Evolutionary conservation across 306 rosid species (phyloP).

Genomic region (Betula pendula): DNA sequence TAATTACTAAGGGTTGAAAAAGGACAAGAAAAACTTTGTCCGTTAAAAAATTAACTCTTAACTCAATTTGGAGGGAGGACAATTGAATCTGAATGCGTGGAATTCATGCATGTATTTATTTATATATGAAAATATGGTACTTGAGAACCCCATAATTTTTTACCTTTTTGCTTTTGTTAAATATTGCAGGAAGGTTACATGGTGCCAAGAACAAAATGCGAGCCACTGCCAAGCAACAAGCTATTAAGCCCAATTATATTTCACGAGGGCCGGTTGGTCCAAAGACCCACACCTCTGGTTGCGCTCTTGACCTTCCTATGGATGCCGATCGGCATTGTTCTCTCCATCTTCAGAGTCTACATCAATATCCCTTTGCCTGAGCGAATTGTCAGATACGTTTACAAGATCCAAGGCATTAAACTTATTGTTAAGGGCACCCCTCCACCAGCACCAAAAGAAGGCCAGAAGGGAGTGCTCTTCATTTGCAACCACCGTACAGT

Average conservation of each 20-base stretch:
- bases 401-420: slow-evolving; percentile 71
- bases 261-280: slow-evolving; percentile 88
- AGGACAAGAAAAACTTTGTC: background rate
- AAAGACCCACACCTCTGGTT: slow-evolving; percentile 76
- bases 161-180: background rate
- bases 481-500: slow-evolving; percentile 90
- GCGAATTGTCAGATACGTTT: slow-evolving; percentile 64
- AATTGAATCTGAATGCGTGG: too few species aligned
- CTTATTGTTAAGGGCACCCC: slow-evolving; percentile 73
- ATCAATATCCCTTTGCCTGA: slow-evolving; percentile 77
- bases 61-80: too few species aligned
- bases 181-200: slow-evolving; percentile 72
- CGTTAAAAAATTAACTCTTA: too few species aligned
- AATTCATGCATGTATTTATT: background rate
- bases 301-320: slow-evolving; percentile 72
- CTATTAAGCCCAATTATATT: slow-evolving; percentile 79
- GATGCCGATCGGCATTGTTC: slow-evolving; percentile 78
- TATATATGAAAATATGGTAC: too few species aligned
- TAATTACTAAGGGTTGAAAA: background rate
- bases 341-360: slow-evolving; percentile 73
- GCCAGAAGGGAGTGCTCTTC: slow-evolving; percentile 75
- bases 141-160: background rate
- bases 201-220: slow-evolving; percentile 65
- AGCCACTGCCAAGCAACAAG: slow-evolving; percentile 70
- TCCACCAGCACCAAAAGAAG: slow-evolving; percentile 76